Base-by-base conservation (phyloP, 257 asterid species). In the Lithospermum erythrorhizon region DNA sequence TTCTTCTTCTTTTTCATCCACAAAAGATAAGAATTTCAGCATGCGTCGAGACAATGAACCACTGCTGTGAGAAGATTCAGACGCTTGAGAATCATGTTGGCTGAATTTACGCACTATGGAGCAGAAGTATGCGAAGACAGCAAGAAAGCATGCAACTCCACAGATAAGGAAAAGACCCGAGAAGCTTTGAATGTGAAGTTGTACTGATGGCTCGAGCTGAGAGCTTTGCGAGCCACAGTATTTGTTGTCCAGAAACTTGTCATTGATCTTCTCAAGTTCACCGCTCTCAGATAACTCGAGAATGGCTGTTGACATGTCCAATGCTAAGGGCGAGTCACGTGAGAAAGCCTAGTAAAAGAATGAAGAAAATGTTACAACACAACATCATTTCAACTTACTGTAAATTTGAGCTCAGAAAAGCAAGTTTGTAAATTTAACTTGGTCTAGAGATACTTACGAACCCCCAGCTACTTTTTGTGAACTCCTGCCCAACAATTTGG, bases 381-480 rank as follows among this genome's bases (percentile, higher is more conserved):
- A 54, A 54, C 18, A 54, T 54, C 58, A 54, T 27, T 27, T 27
- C 32, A 5, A 27, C 32, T 27, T 27, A 27, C 32, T 27, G 6
- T 27, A 27, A 27, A 27, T 27, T 27, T 6, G 32, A 27, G 32
- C 2, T 27, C 32, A 3, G 32, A 27, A 27, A 27, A 2, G 4
- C 32, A 27, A 3, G 32, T 27, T 27, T 3, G 5, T 27, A 27
- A 27, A 3, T 27, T 7, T 0, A 27, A 27, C 5, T 35, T 35
- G 16, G 16, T 25, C 5, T 29, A 55, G 55, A 24, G 30, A 30
- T 60, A 79, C 94, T 86, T 82, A 89, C 97, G 27, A 84, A 89
- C 68, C 97, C 97, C 97, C 97, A 89, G 55, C 97, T 97, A n/a
- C 97, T 78, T 59, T 79, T 93, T 0, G 98, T 93, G 79, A 91